Evolutionary conservation across 441 rosid genomes (phyloP).

Genomic region (Jatropha multifida): DNA sequence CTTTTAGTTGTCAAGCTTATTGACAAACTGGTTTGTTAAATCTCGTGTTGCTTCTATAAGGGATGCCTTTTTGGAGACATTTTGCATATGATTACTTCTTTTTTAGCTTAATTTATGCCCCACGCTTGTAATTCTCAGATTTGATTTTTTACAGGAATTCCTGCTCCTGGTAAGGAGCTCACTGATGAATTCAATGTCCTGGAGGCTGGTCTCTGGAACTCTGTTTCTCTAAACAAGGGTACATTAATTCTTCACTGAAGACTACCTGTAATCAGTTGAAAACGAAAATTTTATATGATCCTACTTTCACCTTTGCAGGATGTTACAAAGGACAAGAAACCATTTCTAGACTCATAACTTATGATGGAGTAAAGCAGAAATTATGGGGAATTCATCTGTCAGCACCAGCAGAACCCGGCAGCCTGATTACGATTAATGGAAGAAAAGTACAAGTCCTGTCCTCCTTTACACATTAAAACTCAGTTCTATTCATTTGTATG

Average conservation of each 20-base stretch:
- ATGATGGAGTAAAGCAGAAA: constrained; percentile 79
- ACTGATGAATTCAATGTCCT: constrained; percentile 75
- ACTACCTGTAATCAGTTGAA: neutral
- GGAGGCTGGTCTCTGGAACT: constrained; percentile 90
- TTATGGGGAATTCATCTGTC: constrained; percentile 71
- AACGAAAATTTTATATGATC: constrained; percentile 11
- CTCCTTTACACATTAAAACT: neutral
- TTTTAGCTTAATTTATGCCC: neutral
- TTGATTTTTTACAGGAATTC: constrained; percentile 55
- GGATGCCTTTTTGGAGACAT: neutral
- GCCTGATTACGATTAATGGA: constrained; percentile 56
- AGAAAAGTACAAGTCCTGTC: constrained; percentile 45
- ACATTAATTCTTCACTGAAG: constrained; percentile 18
- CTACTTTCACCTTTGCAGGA: constrained; percentile 37
- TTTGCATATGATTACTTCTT: neutral
- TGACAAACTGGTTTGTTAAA: no score
- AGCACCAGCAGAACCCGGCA: constrained; percentile 72
- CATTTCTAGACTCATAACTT: constrained; percentile 75
- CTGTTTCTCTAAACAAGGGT: constrained; percentile 83
- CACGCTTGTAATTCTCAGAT: neutral
- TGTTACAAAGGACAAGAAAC: constrained; percentile 96
- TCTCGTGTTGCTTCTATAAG: no score
- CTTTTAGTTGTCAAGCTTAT: no score
- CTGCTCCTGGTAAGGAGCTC: constrained; percentile 83
- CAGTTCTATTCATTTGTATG: neutral